Base-by-base conservation (phyloP, 108 stramenopile species). In the Stephanodiscus minutulus region DNA sequence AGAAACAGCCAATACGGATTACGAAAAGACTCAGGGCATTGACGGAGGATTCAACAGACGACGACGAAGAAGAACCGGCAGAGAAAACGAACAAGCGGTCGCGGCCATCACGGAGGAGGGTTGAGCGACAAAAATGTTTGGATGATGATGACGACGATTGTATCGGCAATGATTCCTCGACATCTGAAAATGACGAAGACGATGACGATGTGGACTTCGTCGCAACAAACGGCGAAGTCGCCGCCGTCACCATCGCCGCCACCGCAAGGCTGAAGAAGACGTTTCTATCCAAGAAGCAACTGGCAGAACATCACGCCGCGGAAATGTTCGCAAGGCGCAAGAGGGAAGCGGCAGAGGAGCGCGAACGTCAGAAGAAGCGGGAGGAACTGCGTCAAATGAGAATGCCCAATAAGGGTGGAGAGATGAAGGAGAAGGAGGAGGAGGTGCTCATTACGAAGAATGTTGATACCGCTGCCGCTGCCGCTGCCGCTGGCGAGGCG, bases 271-370 rank as follows among this genome's bases (percentile, higher is more conserved):
- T 49, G 20, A 57, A 66, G 36, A 61, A 75, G 37, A 36, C 3
- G 15, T 33, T 33, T 24, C 44, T 76, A 25, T 64, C 75, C 33
- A 54, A 76, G 37, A 24, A 68, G 18, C 57, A 67, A 43, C 28
- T 76, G 37, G 85, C 77, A 11, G 88, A 90, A 58, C 85, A 87
- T 46, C 76, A 74, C 1, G 83, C 81, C 13, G 88, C 85, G 21
- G 73, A 84, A 48, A 86, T 90, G 28, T 73, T 76, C 49, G 85
- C 83, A 12, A 70, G 73, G 33, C 83, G 81, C 21, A 74, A 74
- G 10, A 10, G 49, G 31, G 73, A 82, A 50, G 72, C 62, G n/a
- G 69, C 79, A 18, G 44, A 77, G 43, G 88, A 87, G 70, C 55
- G 61, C 52, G 83, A 85, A 62, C 68, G 87, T 11, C 83, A 87